Evolutionary conservation across 805 yeast species (phyloP).

Genomic region (Metschnikowia hibisci): DNA sequence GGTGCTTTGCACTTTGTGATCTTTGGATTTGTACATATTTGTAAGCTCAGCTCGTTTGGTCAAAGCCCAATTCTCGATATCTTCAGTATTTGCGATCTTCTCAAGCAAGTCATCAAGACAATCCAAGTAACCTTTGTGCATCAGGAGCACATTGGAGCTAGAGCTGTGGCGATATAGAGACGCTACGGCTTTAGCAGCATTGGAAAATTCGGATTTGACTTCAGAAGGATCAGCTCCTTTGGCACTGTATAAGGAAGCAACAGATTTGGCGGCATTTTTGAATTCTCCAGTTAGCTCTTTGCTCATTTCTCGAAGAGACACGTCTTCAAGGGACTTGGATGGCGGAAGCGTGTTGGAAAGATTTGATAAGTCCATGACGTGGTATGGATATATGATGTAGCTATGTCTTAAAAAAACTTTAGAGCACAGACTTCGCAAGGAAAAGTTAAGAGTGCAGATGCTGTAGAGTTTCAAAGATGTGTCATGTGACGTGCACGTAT

Average conservation of each 20-base stretch:
- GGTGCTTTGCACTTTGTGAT: not conserved
- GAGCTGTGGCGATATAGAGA: constrained; percentile 59
- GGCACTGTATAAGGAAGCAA: constrained; percentile 47
- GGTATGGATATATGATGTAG: not conserved
- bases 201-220: constrained; percentile 29
- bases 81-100: constrained; percentile 38
- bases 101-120: constrained; percentile 55
- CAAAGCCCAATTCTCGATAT: constrained; percentile 51
- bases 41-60: constrained; percentile 43
- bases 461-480: not conserved
- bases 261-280: constrained; percentile 67
- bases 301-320: constrained; percentile 45
- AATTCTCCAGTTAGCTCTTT: constrained; percentile 58
- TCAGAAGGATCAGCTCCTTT: constrained; percentile 5
- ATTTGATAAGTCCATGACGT: constrained; percentile 58
- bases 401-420: not conserved
- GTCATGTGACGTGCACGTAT: constrained; percentile 2
- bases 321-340: constrained; percentile 45
- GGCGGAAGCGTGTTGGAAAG: constrained; percentile 54
- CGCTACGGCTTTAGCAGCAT: constrained; percentile 42
- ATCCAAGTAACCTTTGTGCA: constrained; percentile 56
- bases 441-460: not conserved
- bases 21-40: constrained; percentile 15
- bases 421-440: not conserved
- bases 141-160: constrained; percentile 44